A percentile compares a stretch with the other conserved stretches of the same genome.
These are phyloP conservation scores for Monilinia laxa DNA, from an alignment of 2,329 filamentous ascomycete genomes.

Conservation along the genomic window DNA sequence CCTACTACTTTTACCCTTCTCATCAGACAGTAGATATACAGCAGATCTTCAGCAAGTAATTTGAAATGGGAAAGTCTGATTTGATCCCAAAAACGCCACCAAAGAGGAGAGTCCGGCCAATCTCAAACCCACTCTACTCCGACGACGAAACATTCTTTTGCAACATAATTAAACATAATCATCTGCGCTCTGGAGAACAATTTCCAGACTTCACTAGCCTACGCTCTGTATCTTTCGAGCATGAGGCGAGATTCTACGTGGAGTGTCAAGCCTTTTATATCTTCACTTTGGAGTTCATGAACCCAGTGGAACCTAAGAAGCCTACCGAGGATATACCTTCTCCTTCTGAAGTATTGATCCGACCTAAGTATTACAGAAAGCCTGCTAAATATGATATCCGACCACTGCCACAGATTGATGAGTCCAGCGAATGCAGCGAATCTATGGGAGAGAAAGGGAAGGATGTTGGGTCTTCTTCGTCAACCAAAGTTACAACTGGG, in stretches of 20 bases:
- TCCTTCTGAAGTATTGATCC: neutral
- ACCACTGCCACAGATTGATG: neutral
- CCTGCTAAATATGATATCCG: constrained; percentile 14
- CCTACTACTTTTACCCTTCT: neutral
- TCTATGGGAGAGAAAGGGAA: neutral
- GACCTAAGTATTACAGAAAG: constrained; percentile 9
- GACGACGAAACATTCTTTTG: constrained; percentile 15
- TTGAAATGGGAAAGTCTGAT: constrained; percentile 12
- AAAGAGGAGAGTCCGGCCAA: constrained; percentile 17
- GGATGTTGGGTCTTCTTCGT: neutral
- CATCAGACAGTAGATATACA: neutral
- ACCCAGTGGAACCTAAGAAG: neutral
- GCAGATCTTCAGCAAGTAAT: neutral
- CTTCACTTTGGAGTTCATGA: constrained; percentile 9
- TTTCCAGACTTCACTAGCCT: neutral
- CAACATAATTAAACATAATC: neutral
- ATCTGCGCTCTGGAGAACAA: neutral
- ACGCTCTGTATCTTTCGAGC: constrained; percentile 7
- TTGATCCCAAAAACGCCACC: neutral
- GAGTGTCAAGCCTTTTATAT: constrained; percentile 13
- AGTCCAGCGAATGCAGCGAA: constrained; percentile 1
- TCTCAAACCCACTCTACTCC: constrained; percentile 19
- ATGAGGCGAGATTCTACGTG: constrained; percentile 9
- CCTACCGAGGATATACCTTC: neutral
- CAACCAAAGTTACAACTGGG: neutral